Percentiles rank a stretch among this genome's conserved stretches.
phyloP scores from a whole-genome alignment of 1,284 basidiomycete species.

The Cryptococcus sp. region DNA sequence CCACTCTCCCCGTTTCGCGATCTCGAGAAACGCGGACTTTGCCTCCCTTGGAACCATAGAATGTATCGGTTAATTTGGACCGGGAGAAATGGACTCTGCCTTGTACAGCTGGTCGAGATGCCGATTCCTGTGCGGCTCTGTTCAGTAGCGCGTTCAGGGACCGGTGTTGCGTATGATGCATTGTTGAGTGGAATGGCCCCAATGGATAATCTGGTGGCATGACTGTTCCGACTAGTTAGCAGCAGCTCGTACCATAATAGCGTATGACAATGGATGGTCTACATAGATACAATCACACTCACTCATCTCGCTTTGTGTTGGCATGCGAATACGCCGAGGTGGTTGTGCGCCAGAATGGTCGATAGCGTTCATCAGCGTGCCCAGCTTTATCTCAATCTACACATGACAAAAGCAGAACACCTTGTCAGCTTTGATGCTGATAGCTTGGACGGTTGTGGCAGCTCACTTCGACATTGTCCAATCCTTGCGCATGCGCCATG shows the following conservation, averaged over 20 bases:
- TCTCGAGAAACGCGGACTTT: constrained; percentile 85
- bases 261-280: constrained; percentile 43
- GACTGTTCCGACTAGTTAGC: constrained; percentile 53
- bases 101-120: constrained; percentile 55
- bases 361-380: constrained; percentile 66
- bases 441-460: background rate
- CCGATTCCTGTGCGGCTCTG: constrained; percentile 56
- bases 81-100: constrained; percentile 73
- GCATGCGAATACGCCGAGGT: constrained; percentile 59
- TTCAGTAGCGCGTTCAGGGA: constrained; percentile 86
- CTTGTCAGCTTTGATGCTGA: background rate
- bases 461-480: constrained; percentile 57
- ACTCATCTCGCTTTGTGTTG: constrained; percentile 86
- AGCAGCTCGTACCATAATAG: constrained; percentile 56
- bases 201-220: constrained; percentile 52
- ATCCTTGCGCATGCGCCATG: constrained; percentile 50
- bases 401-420: constrained; percentile 31
- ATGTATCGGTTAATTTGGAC: constrained; percentile 76
- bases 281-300: constrained; percentile 57
- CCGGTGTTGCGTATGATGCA: constrained; percentile 54
- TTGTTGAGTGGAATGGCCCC: constrained; percentile 82
- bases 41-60: constrained; percentile 58
- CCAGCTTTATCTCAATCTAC: constrained; percentile 93
- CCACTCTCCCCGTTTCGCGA: constrained; percentile 67
- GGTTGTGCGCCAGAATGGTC: constrained; percentile 10